phyloP scores from a whole-genome alignment of 164 flowering plant genomes.

The Sedum album region DNA sequence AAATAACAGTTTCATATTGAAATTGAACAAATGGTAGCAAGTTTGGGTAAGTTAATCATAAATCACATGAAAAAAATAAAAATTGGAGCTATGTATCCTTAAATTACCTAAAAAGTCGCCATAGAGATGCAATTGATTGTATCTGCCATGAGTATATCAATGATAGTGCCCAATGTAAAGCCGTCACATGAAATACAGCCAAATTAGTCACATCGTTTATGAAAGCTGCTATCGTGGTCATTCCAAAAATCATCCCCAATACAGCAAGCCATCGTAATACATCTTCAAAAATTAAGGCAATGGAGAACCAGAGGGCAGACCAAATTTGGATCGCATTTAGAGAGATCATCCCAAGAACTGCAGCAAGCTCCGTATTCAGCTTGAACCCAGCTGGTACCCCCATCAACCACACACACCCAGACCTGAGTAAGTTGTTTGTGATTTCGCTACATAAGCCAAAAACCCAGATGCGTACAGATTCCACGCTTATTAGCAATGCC shows the following conservation, averaged over 20 bases:
- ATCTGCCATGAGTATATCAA: conserved; percentile 65
- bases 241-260: conserved; percentile 67
- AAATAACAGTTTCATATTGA: background rate
- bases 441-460: conserved; percentile 30
- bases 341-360: conserved; percentile 66
- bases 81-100: background rate
- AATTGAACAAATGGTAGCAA: background rate
- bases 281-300: conserved; percentile 35
- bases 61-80: background rate
- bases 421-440: conserved; percentile 63
- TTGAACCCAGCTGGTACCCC: conserved; percentile 98
- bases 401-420: conserved; percentile 97
- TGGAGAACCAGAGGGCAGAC: conserved; percentile 73
- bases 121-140: conserved; percentile 71
- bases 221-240: conserved; percentile 63
- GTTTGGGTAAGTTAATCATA: background rate
- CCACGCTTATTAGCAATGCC: conserved; percentile 34
- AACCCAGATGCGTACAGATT: conserved; percentile 37
- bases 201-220: conserved; percentile 47
- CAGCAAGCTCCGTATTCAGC: conserved; percentile 85
- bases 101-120: conserved; percentile 91
- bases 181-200: conserved; percentile 51
- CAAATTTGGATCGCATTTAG: conserved; percentile 85
- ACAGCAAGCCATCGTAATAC: conserved; percentile 56
- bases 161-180: conserved; percentile 63